Percentiles rank a stretch among this genome's conserved stretches.
These are phyloP conservation scores for Lichtheimia hyalospora DNA, from an alignment of 371 early-diverging fungal species.

Conservation along the genomic window DNA sequence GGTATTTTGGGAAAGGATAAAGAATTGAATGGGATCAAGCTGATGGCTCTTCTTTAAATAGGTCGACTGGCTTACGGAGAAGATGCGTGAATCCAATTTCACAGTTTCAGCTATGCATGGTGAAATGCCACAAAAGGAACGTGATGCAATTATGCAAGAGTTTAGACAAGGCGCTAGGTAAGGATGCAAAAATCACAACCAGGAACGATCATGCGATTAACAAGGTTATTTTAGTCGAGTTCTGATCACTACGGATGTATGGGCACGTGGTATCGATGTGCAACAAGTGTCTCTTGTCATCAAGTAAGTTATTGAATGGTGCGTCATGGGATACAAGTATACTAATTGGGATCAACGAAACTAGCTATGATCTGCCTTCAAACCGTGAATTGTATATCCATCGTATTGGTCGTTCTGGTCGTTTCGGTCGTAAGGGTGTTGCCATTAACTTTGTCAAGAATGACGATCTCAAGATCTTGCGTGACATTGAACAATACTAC, in stretches of 20 bases:
- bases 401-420: slow-evolving; percentile 97
- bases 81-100: slow-evolving; percentile 91
- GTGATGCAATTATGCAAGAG: slow-evolving; percentile 90
- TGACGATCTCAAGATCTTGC: slow-evolving; percentile 84
- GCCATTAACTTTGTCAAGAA: slow-evolving; percentile 97
- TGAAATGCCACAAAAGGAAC: slow-evolving; percentile 94
- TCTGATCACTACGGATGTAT: slow-evolving; percentile 93
- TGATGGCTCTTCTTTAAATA: slow-evolving; percentile 9
- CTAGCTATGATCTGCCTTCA: slow-evolving; percentile 94
- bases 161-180: slow-evolving; percentile 84
- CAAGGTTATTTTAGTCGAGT: slow-evolving; percentile 67
- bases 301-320: slow-evolving; percentile 25
- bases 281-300: slow-evolving; percentile 96
- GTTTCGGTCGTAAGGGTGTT: slow-evolving; percentile 98
- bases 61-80: slow-evolving; percentile 96
- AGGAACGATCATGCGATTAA: background rate
- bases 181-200: background rate
- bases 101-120: slow-evolving; percentile 99
- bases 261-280: slow-evolving; percentile 98
- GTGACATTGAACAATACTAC: slow-evolving; percentile 92
- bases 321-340: background rate
- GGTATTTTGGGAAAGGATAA: slow-evolving; percentile 36
- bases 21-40: background rate
- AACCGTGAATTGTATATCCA: slow-evolving; percentile 94
- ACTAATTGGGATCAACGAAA: background rate